A percentile compares a stretch with the other conserved stretches of the same genome.
phyloP scores from a whole-genome alignment of 768 basidiomycete genomes.

The Megacollybia marginata region DNA sequence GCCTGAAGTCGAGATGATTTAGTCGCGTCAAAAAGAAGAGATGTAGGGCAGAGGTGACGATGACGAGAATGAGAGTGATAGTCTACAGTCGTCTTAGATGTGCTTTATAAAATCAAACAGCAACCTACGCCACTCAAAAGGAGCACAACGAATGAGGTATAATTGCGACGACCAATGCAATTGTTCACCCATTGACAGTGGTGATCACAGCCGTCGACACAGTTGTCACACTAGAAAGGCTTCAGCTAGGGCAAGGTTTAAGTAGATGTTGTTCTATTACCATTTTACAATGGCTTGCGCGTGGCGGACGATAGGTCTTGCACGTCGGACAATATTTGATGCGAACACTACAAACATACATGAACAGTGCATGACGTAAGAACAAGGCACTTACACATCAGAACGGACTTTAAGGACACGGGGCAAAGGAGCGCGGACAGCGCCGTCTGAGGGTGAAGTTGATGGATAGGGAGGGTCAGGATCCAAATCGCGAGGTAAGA shows the following conservation, averaged over 20 bases:
- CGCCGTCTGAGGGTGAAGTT: slow-evolving; percentile 56
- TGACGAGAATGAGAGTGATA: slow-evolving; percentile 66
- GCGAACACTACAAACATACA: slow-evolving; percentile 52
- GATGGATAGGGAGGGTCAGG: slow-evolving; percentile 73
- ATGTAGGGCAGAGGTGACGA: slow-evolving; percentile 80
- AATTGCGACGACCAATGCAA: slow-evolving; percentile 92
- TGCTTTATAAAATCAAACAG: slow-evolving; percentile 4
- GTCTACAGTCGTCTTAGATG: slow-evolving; percentile 34
- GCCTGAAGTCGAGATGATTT: slow-evolving; percentile 39
- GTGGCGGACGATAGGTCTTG: slow-evolving; percentile 84
- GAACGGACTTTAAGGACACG: slow-evolving; percentile 74
- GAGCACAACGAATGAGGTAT: slow-evolving; percentile 86
- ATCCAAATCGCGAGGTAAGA: slow-evolving; percentile 84
- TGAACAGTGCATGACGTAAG: neutral
- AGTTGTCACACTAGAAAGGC: slow-evolving; percentile 79
- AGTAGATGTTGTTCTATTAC: slow-evolving; percentile 24
- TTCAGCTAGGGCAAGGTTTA: no score
- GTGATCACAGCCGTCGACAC: slow-evolving; percentile 92
- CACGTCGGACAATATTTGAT: slow-evolving; percentile 95
- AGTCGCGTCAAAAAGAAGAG: slow-evolving; percentile 57
- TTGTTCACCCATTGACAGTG: slow-evolving; percentile 93
- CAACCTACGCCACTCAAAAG: slow-evolving; percentile 66
- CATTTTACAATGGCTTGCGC: slow-evolving; percentile 95
- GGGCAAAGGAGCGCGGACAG: slow-evolving; percentile 58
- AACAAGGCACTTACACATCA: slow-evolving; percentile 52